A percentile compares a stretch with the other conserved stretches of the same genome.
Evolutionary conservation across 306 rosid species (phyloP).

Genomic region (Pterocarpus santalinus): DNA sequence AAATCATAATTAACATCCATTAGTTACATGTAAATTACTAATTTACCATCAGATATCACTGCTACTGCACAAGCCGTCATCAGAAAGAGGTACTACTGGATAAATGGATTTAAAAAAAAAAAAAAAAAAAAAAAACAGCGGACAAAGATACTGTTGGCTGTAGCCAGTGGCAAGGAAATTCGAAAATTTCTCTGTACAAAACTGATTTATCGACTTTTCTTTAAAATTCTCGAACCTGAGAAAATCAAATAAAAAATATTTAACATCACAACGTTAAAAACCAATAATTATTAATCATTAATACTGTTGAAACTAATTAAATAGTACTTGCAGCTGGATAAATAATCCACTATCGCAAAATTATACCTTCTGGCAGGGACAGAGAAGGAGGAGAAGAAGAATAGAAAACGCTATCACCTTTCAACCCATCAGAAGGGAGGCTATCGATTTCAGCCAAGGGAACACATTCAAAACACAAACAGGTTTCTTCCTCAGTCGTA

Average conservation of each 20-base stretch:
- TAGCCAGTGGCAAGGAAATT: neutral
- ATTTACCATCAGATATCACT: neutral
- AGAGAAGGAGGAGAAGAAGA: neutral
- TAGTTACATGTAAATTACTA: neutral
- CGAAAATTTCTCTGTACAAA: too few species aligned
- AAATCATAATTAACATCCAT: neutral
- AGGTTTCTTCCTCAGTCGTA: neutral
- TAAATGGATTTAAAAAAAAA: neutral
- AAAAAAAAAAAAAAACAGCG: too few species aligned
- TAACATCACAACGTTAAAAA: too few species aligned
- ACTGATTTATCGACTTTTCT: too few species aligned
- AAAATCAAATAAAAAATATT: too few species aligned
- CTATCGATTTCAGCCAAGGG: neutral
- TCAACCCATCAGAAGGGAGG: neutral
- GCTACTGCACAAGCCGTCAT: neutral
- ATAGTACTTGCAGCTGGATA: neutral
- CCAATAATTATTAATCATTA: too few species aligned
- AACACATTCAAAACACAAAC: neutral
- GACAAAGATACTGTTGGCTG: too few species aligned
- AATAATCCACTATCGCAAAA: too few species aligned
- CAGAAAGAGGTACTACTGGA: too few species aligned
- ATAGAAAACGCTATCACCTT: constrained; percentile 11
- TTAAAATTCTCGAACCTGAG: too few species aligned
- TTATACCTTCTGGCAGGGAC: too few species aligned
- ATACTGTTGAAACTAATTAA: too few species aligned